These are phyloP conservation scores for Botrytis porri DNA, from an alignment of 2,329 filamentous ascomycete species.

Conservation along the genomic window DNA sequence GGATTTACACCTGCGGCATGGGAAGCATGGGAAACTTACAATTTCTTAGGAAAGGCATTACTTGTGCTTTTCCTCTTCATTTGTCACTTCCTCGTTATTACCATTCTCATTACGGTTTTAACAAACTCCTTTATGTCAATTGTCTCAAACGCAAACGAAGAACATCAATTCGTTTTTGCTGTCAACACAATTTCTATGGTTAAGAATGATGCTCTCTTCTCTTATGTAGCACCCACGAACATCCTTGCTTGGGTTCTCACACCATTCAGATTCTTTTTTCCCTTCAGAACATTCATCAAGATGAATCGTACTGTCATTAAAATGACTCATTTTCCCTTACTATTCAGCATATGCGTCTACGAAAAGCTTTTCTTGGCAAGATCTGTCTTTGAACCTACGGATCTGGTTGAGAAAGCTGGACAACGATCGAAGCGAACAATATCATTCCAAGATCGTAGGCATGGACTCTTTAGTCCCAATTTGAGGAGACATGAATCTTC, in stretches of 20 bases:
- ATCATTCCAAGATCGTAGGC: slow-evolving; percentile 52
- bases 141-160: slow-evolving; percentile 87
- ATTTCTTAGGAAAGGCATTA: slow-evolving; percentile 71
- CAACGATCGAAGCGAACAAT: slow-evolving; percentile 50
- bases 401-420: slow-evolving; percentile 73
- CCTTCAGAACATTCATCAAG: slow-evolving; percentile 76
- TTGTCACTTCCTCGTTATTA: slow-evolving; percentile 92
- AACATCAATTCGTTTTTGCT: slow-evolving; percentile 89
- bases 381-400: slow-evolving; percentile 76
- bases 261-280: slow-evolving; percentile 75
- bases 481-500: slow-evolving; percentile 78
- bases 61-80: slow-evolving; percentile 85
- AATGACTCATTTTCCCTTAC: slow-evolving; percentile 79
- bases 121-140: slow-evolving; percentile 97
- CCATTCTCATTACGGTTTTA: slow-evolving; percentile 90
- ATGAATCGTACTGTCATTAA: slow-evolving; percentile 92
- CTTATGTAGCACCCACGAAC: slow-evolving; percentile 87
- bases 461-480: slow-evolving; percentile 70
- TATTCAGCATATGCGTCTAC: slow-evolving; percentile 84
- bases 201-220: slow-evolving; percentile 95
- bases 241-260: slow-evolving; percentile 87
- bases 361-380: slow-evolving; percentile 76
- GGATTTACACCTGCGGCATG: slow-evolving; percentile 94
- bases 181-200: slow-evolving; percentile 98
- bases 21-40: slow-evolving; percentile 77